phyloP scores from a whole-genome alignment of 768 basidiomycete species.

The Pisolithus orientalis region DNA sequence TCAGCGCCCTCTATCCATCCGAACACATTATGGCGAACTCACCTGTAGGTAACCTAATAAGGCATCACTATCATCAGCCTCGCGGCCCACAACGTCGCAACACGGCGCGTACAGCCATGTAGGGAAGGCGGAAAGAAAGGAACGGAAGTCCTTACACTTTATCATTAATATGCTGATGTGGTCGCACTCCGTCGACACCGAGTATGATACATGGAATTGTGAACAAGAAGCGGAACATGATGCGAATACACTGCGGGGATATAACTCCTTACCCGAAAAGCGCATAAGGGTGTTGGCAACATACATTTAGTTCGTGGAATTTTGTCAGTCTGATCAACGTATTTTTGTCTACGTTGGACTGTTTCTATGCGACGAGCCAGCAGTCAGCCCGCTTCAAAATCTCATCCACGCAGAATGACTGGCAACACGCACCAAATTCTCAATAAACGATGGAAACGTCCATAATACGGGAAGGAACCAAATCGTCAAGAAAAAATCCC shows the following conservation, averaged over 20 bases:
- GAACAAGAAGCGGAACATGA: constrained; percentile 71
- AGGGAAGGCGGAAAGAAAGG: not conserved
- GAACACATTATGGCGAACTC: not conserved
- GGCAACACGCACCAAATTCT: constrained; percentile 43
- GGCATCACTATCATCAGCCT: not conserved
- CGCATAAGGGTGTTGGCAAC: constrained; percentile 17
- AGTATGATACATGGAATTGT: constrained; percentile 58
- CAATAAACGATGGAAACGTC: constrained; percentile 61
- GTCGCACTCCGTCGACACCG: constrained; percentile 60
- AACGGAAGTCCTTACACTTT: constrained; percentile 36
- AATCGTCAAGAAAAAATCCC: constrained; percentile 62
- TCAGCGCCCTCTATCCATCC: not conserved
- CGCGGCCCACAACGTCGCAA: not conserved
- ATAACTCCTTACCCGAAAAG: not conserved
- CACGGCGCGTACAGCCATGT: not conserved
- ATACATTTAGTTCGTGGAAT: constrained; percentile 77
- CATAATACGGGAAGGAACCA: constrained; percentile 72
- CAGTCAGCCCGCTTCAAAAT: not conserved
- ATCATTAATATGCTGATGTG: constrained; percentile 60
- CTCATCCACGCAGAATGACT: not conserved
- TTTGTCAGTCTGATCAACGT: constrained; percentile 71
- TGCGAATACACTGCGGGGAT: constrained; percentile 50
- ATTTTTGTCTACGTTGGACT: constrained; percentile 53
- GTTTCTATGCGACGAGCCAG: constrained; percentile 33
- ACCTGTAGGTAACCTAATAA: constrained; percentile 23